Evolutionary conservation across 2,329 filamentous ascomycete genomes (phyloP), one percentile per base, ranked within the genome.

Genomic region (Beauveria bassiana): DNA sequence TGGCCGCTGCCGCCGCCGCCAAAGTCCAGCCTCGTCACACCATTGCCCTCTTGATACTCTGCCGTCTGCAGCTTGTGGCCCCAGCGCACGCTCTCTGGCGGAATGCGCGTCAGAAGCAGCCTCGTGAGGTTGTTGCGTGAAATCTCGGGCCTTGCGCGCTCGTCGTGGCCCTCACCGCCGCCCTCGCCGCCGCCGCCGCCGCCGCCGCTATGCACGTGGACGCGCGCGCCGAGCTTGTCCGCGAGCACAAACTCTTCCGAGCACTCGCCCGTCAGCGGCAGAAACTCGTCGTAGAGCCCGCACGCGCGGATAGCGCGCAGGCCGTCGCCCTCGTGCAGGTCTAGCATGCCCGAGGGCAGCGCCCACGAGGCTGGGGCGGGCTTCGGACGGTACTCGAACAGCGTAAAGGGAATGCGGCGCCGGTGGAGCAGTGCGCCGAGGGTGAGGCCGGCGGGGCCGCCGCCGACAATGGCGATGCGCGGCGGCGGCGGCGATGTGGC

Each of bases 271-370:
- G 76, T 87, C 73, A 91, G 86, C 49, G 79, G 76, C 6, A 96
- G 80, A 50, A 98, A 91, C 63, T 88, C 81, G 68, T 90, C 86
- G 71, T 76, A 81, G 46, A 72, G 70, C 9, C 76, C 79, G n/a
- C 75, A 76, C 57, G 76, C 75, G 9, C 70, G 71, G 8, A 84
- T 66, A 0, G 78, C 81, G 3, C 70, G 68, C 5, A 79, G 74
- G 0, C 81, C 81, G 1, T 75, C 74, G 8, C 72, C 65, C 1
- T 72, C 70, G 65, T 84, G 80, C 1, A 85, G 71, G 65, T 84
- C 81, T 3, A 84, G 75, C 63, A 70, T 78, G 12, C 81, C 80
- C 5, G 69, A 72, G 3, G 71, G 71, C 6, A 64, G 59, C 6
- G 67, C 57, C 8, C 72, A 64, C 14, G 70, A 68, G 3, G 65